These are phyloP conservation scores for Plasmodium knowlesi DNA, from an alignment of 169 alveolate genomes.

Conservation along the genomic window DNA sequence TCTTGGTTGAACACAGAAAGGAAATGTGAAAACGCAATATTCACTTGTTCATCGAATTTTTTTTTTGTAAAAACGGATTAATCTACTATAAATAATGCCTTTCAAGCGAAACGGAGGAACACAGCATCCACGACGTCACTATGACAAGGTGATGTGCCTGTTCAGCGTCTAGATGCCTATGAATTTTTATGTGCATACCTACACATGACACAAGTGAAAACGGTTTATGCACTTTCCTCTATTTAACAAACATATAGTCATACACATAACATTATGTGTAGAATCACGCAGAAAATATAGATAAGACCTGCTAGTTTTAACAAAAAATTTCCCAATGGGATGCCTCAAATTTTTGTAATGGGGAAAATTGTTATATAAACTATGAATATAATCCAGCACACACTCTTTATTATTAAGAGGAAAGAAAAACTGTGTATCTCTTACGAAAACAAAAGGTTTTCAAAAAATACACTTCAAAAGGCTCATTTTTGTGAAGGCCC, in stretches of 20 bases:
- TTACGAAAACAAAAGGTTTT: not conserved
- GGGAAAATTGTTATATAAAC: not conserved
- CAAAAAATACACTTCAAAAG: not conserved
- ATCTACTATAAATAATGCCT: not conserved
- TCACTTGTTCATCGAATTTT: not conserved
- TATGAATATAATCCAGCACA: not conserved
- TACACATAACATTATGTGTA: not conserved
- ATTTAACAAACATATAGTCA: not conserved
- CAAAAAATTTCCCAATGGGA: not conserved
- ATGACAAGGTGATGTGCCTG: not conserved
- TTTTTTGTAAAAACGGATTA: not conserved
- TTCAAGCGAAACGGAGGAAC: not conserved
- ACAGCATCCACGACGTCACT: not conserved
- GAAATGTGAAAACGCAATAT: not conserved
- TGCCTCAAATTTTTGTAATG: not conserved
- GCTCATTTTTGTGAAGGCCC: not conserved
- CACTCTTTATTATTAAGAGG: not conserved
- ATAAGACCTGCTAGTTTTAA: not conserved
- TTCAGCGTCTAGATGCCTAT: not conserved
- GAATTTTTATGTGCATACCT: not conserved
- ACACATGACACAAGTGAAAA: not conserved
- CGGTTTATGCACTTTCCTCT: not conserved
- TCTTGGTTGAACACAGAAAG: not conserved
- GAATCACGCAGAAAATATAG: not conserved
- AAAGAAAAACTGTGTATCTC: not conserved